phyloP scores from a whole-genome alignment of 225 moss, liverwort and hornwort species.

The Takakia lepidozioides region DNA sequence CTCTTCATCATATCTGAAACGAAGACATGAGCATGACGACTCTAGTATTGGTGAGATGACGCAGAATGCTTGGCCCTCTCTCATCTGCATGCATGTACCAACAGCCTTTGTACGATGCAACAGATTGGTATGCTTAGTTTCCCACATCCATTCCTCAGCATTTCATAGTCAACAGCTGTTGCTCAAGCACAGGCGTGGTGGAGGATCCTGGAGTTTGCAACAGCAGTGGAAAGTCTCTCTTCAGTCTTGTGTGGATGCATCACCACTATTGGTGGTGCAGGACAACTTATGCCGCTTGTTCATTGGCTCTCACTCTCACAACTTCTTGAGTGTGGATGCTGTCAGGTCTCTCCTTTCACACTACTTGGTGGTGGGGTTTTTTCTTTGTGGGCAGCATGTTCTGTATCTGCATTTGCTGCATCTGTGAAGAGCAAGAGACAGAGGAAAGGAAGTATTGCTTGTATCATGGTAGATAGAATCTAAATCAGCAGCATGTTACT shows the following conservation, averaged over 20 bases:
- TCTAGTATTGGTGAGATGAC: background rate
- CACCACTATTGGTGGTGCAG: constrained; percentile 27
- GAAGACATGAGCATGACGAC: constrained; percentile 8
- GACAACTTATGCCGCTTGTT: constrained; percentile 16
- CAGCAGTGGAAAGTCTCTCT: constrained; percentile 30
- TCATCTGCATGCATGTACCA: constrained; percentile 5
- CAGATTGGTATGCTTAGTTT: constrained; percentile 6
- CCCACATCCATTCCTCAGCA: background rate
- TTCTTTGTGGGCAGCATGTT: too few relatives aligned
- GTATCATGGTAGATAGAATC: too few relatives aligned
- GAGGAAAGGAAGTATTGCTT: too few relatives aligned
- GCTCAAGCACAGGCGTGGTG: constrained; percentile 2
- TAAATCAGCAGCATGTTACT: too few relatives aligned
- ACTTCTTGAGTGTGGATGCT: constrained; percentile 28
- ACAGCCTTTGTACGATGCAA: constrained; percentile 24
- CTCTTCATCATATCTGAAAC: constrained; percentile 7
- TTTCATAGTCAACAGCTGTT: background rate
- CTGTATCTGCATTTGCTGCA: too few relatives aligned
- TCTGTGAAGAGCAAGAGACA: too few relatives aligned
- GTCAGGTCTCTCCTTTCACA: constrained; percentile 26
- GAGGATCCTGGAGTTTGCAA: constrained; percentile 13
- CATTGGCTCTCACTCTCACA: constrained; percentile 37
- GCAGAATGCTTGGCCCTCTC: constrained; percentile 1
- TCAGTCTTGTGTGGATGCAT: constrained; percentile 40
- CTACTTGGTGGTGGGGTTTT: too few relatives aligned